Base-by-base conservation (phyloP, 2,329 filamentous ascomycete genomes). In the Periconia sp. region DNA sequence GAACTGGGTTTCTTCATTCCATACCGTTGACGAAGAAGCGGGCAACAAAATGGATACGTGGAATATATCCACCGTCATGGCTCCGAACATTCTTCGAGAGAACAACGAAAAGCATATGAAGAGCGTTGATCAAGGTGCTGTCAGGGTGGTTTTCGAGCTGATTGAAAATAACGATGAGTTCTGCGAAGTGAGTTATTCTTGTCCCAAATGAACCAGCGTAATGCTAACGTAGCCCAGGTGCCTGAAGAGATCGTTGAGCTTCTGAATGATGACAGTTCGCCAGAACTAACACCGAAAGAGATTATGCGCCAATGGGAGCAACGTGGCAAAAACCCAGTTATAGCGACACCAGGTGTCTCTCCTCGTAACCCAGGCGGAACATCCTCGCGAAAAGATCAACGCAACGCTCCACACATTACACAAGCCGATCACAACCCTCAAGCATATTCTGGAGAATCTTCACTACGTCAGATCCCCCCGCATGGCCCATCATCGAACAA, bases 31-130 rank as follows among this genome's bases (percentile, higher is more conserved):
- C 65, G 94, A 99, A 68, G 94, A 99, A 71, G 90, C 89, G 19
- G 94, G 94, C 23, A 97, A 93, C 64, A 97, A 97, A 81, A 99
- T 99, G 94, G 94, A 99, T 72, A 90, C 96, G 49, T 92, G 96
- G 78, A 99, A 99, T 69, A 83, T 99, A 58, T 91, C 94, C 3
- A 97, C 95, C 2, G 94, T 99, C 58, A 97, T 99, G 74, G 92
- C 93, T 6, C 94, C 94, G 0, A 99, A 99, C 66, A 91, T 99
- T 57, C 82, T 97, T 13, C 92, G 90, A 64, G 90, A 88, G 60
- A 85, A 79, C 55, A 80, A 70, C 50, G 75, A 76, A 46, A 72
- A 74, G 56, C 68, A 74, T 56, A 71, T 75, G 44, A 76, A 73
- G 46, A 93, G 95, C 62, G 92, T 96, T 63, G 94, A 92, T 57